A percentile compares a stretch with the other conserved stretches of the same genome.
phyloP scores from a whole-genome alignment of 495 filamentous ascomycete species.

The Neurospora sp. region DNA sequence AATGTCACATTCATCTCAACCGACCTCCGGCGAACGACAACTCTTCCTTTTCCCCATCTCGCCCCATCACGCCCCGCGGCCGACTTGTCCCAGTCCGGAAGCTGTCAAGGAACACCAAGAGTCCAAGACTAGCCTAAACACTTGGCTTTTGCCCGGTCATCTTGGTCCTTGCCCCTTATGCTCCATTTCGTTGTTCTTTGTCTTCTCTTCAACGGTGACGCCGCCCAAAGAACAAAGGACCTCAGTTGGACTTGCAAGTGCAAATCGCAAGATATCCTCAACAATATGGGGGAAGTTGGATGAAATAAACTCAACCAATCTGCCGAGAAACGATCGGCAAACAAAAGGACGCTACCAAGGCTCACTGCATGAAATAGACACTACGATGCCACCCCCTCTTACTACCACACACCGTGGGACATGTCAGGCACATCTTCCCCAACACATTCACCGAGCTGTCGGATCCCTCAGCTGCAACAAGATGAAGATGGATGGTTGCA shows the following conservation, averaged over 20 bases:
- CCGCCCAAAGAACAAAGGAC: neutral
- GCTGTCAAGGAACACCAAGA: neutral
- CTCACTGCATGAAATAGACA: neutral
- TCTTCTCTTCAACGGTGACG: neutral
- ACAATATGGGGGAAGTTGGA: neutral
- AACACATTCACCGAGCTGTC: neutral
- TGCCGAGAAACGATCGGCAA: neutral
- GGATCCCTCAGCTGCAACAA: neutral
- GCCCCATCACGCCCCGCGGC: neutral
- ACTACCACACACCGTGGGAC: neutral
- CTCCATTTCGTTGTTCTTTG: neutral
- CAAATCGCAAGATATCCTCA: neutral
- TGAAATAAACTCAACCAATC: neutral
- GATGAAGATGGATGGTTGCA: neutral
- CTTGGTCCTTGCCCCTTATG: neutral
- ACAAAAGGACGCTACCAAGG: neutral
- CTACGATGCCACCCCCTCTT: neutral
- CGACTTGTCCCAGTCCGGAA: neutral
- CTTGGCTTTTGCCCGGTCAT: neutral
- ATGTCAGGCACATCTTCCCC: neutral
- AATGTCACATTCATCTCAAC: neutral
- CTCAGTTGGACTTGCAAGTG: neutral
- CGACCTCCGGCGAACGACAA: neutral
- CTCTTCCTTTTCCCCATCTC: neutral
- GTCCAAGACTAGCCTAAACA: neutral